These are phyloP conservation scores for Jamesozyma spencerorum DNA, from an alignment of 805 yeast species.

Conservation along the genomic window DNA sequence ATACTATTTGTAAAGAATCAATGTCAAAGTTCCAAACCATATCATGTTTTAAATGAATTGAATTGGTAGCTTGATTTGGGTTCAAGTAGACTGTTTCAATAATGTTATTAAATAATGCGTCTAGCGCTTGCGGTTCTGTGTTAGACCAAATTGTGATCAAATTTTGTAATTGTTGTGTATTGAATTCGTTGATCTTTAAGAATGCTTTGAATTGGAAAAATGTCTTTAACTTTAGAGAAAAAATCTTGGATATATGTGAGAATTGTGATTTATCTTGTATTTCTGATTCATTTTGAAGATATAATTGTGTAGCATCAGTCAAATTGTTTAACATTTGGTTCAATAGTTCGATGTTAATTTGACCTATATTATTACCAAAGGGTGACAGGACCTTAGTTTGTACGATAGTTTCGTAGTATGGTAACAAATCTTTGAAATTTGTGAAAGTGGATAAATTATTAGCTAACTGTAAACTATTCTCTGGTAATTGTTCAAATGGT, in stretches of 20 bases:
- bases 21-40: conserved; percentile 14
- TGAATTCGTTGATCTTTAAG: conserved; percentile 16
- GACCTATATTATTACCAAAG: background rate
- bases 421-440: conserved; percentile 11
- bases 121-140: conserved; percentile 14
- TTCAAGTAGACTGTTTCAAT: conserved; percentile 25
- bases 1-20: conserved; percentile 5
- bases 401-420: conserved; percentile 11
- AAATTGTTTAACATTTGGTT: conserved; percentile 25
- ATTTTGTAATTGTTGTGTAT: conserved; percentile 12
- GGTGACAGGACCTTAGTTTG: background rate
- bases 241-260: conserved; percentile 1
- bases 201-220: conserved; percentile 22
- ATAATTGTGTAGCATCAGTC: conserved; percentile 15
- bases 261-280: background rate
- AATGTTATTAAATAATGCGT: conserved; percentile 24
- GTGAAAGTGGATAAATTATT: conserved; percentile 19
- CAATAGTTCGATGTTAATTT: conserved; percentile 5
- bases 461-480: conserved; percentile 23
- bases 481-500: conserved; percentile 9
- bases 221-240: conserved; percentile 15
- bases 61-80: conserved; percentile 4
- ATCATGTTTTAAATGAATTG: conserved; percentile 5
- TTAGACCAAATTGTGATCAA: conserved; percentile 19
- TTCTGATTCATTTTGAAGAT: conserved; percentile 6